Percentiles rank a stretch among this genome's conserved stretches.
Evolutionary conservation across 805 yeast genomes (phyloP).

Genomic region (Cyberlindnera xylosilytica): DNA sequence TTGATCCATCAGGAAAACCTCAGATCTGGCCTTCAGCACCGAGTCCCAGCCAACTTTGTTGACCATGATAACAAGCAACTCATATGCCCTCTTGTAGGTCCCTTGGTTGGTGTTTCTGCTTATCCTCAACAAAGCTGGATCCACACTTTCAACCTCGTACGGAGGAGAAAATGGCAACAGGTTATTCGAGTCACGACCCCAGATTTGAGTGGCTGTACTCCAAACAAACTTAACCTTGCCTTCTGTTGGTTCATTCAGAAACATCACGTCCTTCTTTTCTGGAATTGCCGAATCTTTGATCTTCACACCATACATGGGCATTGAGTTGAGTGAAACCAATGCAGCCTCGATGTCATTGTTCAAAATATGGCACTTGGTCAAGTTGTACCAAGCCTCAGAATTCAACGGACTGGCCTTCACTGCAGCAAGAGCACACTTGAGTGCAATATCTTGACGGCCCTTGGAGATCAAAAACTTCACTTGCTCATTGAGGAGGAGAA

Average conservation of each 20-base stretch:
- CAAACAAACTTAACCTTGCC: constrained; percentile 51
- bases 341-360: constrained; percentile 56
- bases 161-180: constrained; percentile 20
- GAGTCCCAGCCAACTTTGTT: constrained; percentile 81
- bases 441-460: constrained; percentile 51
- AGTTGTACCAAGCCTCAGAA: constrained; percentile 66
- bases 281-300: constrained; percentile 40
- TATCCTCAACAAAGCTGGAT: constrained; percentile 46
- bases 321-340: constrained; percentile 63
- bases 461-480: constrained; percentile 59
- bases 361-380: constrained; percentile 59
- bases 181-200: constrained; percentile 28
- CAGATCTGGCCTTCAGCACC: constrained; percentile 59
- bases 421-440: constrained; percentile 54
- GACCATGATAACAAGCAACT: constrained; percentile 64
- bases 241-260: constrained; percentile 50
- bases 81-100: constrained; percentile 60
- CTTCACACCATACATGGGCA: constrained; percentile 59
- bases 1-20: constrained; percentile 77
- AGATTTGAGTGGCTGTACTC: constrained; percentile 28
- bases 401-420: constrained; percentile 72
- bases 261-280: constrained; percentile 40
- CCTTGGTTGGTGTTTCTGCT: constrained; percentile 50
- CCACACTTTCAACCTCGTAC: constrained; percentile 39
- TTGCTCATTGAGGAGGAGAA: constrained; percentile 38